Evolutionary conservation across 2,329 filamentous ascomycete genomes (phyloP).

Genomic region (Neopestalotiopsis sp.): DNA sequence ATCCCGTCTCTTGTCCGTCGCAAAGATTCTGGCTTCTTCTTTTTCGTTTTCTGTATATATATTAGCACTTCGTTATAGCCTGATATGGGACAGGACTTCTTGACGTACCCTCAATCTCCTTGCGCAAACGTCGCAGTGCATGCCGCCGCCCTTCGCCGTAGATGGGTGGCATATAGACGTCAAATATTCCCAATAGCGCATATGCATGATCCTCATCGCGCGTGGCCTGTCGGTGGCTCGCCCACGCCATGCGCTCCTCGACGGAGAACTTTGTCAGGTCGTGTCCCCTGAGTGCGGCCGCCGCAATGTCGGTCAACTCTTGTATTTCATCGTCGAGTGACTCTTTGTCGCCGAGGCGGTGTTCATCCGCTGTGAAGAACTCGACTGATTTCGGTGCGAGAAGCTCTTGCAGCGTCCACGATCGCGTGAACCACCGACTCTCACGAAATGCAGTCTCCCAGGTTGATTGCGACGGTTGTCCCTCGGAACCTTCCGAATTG

Average conservation of each 20-base stretch:
- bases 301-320: slow-evolving; percentile 30
- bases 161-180: neutral
- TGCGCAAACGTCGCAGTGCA: neutral
- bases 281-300: slow-evolving; percentile 25
- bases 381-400: slow-evolving; percentile 31
- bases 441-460: slow-evolving; percentile 9
- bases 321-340: slow-evolving; percentile 28
- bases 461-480: neutral
- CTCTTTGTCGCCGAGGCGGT: slow-evolving; percentile 31
- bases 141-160: neutral
- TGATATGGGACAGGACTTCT: neutral
- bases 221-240: neutral
- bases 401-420: slow-evolving; percentile 9
- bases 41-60: neutral
- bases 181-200: slow-evolving; percentile 5
- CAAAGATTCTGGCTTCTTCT: neutral
- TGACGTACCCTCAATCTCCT: slow-evolving; percentile 1
- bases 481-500: neutral
- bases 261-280: slow-evolving; percentile 25
- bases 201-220: neutral
- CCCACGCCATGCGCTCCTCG: slow-evolving; percentile 31
- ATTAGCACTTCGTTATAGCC: neutral
- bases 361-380: slow-evolving; percentile 32
- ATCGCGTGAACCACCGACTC: slow-evolving; percentile 14
- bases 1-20: neutral